Evolutionary conservation across 148 eudicot genomes (phyloP).

Genomic region (Silene conica): DNA sequence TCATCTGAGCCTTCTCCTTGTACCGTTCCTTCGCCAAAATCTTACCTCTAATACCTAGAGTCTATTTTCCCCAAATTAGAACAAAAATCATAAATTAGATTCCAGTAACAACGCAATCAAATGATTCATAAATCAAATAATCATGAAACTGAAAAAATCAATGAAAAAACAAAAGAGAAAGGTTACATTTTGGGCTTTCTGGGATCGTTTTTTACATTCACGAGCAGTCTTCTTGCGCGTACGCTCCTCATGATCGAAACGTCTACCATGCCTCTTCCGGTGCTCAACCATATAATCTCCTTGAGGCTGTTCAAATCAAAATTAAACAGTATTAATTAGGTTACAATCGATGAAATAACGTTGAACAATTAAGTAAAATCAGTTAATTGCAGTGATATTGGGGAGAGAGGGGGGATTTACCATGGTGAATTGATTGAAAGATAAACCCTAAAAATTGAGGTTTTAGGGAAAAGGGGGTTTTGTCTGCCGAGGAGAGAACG

Average conservation of each 20-base stretch:
- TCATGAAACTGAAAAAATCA: neutral
- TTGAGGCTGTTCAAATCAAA: conserved; percentile 59
- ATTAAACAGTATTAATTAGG: neutral
- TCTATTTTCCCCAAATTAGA: conserved; percentile 30
- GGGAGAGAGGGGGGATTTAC: neutral
- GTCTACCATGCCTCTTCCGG: conserved; percentile 79
- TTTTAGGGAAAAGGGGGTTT: neutral
- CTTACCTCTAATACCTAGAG: conserved; percentile 42
- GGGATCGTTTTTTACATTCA: conserved; percentile 60
- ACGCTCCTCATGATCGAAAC: conserved; percentile 79
- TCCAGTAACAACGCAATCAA: neutral
- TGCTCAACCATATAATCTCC: conserved; percentile 75
- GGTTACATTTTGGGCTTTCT: conserved; percentile 59
- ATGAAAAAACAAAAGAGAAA: neutral
- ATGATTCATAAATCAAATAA: no score
- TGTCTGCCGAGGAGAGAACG: neutral
- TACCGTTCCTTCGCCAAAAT: neutral
- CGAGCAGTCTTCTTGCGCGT: conserved; percentile 90
- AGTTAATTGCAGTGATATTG: neutral
- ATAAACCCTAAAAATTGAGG: neutral
- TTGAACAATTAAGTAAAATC: neutral
- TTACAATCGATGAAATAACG: neutral
- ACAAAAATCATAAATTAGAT: neutral
- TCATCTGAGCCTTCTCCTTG: neutral
- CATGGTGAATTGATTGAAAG: neutral